These are phyloP conservation scores for Taphrina confusa DNA, from an alignment of 1,139 yeast species.

Conservation along the genomic window DNA sequence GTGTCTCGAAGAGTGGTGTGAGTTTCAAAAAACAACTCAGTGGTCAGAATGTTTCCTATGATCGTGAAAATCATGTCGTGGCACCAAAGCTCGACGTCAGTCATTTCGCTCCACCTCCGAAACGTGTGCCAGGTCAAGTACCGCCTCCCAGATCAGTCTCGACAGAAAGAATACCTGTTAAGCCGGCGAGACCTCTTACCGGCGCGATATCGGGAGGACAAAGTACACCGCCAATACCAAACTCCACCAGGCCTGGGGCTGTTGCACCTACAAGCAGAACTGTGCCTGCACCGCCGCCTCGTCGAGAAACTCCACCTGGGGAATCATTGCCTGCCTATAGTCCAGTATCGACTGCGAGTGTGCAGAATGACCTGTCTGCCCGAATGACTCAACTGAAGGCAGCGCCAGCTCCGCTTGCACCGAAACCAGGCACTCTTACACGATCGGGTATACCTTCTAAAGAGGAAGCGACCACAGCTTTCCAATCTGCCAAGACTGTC, in stretches of 20 bases:
- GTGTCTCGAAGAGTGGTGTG: conserved; percentile 18
- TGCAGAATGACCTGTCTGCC: conserved; percentile 9
- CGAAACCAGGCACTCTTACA: not conserved
- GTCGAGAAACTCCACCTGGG: conserved; percentile 1
- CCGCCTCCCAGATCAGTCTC: not conserved
- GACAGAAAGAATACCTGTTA: not conserved
- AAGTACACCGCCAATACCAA: not conserved
- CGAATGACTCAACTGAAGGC: conserved; percentile 1
- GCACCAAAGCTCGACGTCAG: conserved; percentile 30
- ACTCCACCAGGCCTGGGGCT: not conserved
- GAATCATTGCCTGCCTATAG: conserved; percentile 24
- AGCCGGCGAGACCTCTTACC: not conserved
- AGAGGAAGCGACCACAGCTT: conserved; percentile 19
- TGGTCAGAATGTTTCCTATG: conserved; percentile 23
- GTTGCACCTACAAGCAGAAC: not conserved
- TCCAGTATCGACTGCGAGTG: not conserved
- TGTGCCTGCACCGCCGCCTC: conserved; percentile 32
- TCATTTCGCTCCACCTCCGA: conserved; percentile 32
- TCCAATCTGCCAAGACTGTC: conserved; percentile 18
- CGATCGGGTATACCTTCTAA: conserved; percentile 5
- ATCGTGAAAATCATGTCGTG: conserved; percentile 28
- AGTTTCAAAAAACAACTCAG: conserved; percentile 23
- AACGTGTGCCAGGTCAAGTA: conserved; percentile 14
- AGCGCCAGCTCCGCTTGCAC: not conserved
- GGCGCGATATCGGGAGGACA: not conserved